Conservation (phyloP, 176 grass and related monocot genomes). For the Lolium rigidum region DNA sequence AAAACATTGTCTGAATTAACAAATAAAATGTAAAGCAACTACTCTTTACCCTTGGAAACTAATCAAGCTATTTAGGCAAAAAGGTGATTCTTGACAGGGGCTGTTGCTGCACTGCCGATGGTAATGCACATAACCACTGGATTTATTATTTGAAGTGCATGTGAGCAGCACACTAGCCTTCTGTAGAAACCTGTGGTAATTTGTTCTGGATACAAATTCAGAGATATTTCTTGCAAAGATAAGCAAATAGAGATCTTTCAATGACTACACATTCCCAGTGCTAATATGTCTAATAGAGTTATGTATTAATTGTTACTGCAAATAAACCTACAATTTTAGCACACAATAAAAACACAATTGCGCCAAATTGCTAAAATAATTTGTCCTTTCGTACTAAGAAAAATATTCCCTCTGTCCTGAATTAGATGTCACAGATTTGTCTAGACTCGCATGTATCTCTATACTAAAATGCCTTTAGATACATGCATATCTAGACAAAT, state of each 20-base stretch:
- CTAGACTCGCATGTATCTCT: too few species aligned
- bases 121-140: background rate
- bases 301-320: too few species aligned
- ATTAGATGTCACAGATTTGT: too few species aligned
- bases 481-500: too few species aligned
- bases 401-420: too few species aligned
- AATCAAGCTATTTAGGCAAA: background rate
- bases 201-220: background rate
- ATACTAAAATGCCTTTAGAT: too few species aligned
- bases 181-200: background rate
- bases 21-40: background rate
- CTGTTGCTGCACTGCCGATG: background rate
- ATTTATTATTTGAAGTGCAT: background rate
- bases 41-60: background rate
- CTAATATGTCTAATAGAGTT: too few species aligned
- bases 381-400: too few species aligned
- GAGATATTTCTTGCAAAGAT: background rate
- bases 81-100: background rate
- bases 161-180: constrained; percentile 8
- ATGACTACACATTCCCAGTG: too few species aligned
- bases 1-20: background rate
- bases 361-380: too few species aligned
- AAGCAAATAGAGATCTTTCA: background rate
- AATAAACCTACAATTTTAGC: too few species aligned
- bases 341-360: too few species aligned